Conservation (phyloP, 2,329 filamentous ascomycete species). For the Colletotrichum karsti region DNA sequence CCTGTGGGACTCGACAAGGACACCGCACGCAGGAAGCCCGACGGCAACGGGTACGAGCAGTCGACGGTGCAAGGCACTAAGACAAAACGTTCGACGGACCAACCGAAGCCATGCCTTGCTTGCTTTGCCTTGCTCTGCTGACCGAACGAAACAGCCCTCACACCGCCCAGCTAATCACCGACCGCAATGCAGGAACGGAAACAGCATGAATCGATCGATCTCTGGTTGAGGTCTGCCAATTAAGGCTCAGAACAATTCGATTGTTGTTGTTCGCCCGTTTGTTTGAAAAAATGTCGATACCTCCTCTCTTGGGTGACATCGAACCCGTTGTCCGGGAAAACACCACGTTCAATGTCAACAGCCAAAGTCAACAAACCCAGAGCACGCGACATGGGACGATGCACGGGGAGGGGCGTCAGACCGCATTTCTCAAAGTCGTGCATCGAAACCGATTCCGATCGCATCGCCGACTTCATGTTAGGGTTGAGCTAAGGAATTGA, state of each 20-base stretch:
- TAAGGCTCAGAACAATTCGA: background rate
- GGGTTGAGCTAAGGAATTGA: background rate
- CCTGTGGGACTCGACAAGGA: conserved; percentile 10
- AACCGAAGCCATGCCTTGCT: too few relatives aligned
- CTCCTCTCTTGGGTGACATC: background rate
- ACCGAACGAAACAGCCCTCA: conserved; percentile 8
- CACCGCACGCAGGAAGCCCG: background rate
- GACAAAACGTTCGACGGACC: conserved; percentile 14
- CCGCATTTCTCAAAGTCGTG: conserved; percentile 3
- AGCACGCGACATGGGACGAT: conserved; percentile 28
- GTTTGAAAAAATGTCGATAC: background rate
- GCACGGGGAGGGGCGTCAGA: conserved; percentile 13
- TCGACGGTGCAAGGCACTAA: background rate
- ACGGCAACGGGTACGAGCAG: background rate
- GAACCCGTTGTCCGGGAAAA: conserved; percentile 19
- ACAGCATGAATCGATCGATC: conserved; percentile 17
- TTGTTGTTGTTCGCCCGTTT: background rate
- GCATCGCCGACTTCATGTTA: background rate
- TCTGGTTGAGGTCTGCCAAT: background rate
- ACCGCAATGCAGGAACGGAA: conserved; percentile 7
- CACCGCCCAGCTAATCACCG: background rate
- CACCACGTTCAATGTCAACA: conserved; percentile 17
- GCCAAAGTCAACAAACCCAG: conserved; percentile 23
- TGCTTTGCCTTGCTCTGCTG: too few relatives aligned
- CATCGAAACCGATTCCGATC: background rate